phyloP scores from a whole-genome alignment of 179 eudicot species.

The Silene vulgaris region DNA sequence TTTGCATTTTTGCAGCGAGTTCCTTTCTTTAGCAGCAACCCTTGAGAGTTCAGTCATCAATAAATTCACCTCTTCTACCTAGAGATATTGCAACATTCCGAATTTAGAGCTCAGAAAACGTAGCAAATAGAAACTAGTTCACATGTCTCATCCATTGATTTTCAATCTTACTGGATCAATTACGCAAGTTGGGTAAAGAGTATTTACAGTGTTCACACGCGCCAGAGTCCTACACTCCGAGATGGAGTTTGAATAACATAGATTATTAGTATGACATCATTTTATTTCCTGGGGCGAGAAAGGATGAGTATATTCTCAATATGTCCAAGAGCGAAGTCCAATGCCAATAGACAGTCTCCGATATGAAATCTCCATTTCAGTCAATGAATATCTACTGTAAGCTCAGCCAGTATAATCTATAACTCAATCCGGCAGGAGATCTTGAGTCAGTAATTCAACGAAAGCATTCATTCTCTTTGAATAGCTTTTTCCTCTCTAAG shows the following conservation, averaged over 20 bases:
- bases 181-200: too few species aligned
- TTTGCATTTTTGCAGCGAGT: constrained; percentile 60
- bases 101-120: not conserved
- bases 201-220: not conserved
- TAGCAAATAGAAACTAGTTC: not conserved
- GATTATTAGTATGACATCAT: not conserved
- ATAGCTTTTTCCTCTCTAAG: not conserved
- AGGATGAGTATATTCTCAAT: not conserved
- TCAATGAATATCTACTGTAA: not conserved
- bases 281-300: not conserved
- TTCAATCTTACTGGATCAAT: too few species aligned
- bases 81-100: constrained; percentile 13
- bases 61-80: constrained; percentile 77
- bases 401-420: not conserved
- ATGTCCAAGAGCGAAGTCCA: not conserved
- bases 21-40: constrained; percentile 58
- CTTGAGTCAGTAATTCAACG: not conserved
- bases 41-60: constrained; percentile 60
- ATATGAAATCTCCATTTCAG: not conserved
- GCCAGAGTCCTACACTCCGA: not conserved
- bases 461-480: constrained; percentile 2
- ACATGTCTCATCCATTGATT: too few species aligned
- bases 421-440: not conserved
- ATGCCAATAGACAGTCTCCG: not conserved
- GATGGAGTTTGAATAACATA: not conserved